Evolutionary conservation across 257 asterid species (phyloP), one percentile per base, ranked within the genome.

Genomic region (Forsythia viridissima): DNA sequence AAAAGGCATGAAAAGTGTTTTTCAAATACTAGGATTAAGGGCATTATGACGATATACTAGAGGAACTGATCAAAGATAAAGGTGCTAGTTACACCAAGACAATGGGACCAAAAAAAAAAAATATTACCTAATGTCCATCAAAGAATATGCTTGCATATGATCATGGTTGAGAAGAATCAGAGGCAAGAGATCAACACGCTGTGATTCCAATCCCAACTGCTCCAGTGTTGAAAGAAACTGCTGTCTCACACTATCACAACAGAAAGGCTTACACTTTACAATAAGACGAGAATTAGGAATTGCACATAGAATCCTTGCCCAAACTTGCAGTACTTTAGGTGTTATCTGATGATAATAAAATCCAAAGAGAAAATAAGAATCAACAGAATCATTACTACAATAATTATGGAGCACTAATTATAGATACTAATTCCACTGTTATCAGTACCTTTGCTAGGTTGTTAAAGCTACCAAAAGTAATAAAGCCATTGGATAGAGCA

Each of bases 131-230:
- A 93, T 91, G 90, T 96, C 98, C 98, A 96, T 96, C 75, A 96
- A 91, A 78, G 98, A 89, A 83, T 96, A 96, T 36, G 99, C 91
- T 87, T 96, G 99, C 99, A 96, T 96, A 85, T 96, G 99, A 80
- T 96, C 99, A 79, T 96, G 99, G 89, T 96, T 96, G 84, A 96
- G 93, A 82, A 96, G 97, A 80, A 96, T 96, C 72, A 96, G 90
- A 80, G 99, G 98, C 83, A 96, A 86, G 76, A 96, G 97, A 86
- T 96, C 99, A 79, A 96, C 97, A 41, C 97, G 97, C 75, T 88
- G 89, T 4, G 99, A 80, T 79, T 96, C 99, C 94, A 96, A 78
- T 20, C 97, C 99, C 91, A 96, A 77, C 89, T 93, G 90, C 91
- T 93, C 99, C 71, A 96, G 84, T 15, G 90, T 84, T 20, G 91